A percentile compares a stretch with the other conserved stretches of the same genome.
Evolutionary conservation across 768 basidiomycete species (phyloP).

Genomic region (Podaxis sp.): DNA sequence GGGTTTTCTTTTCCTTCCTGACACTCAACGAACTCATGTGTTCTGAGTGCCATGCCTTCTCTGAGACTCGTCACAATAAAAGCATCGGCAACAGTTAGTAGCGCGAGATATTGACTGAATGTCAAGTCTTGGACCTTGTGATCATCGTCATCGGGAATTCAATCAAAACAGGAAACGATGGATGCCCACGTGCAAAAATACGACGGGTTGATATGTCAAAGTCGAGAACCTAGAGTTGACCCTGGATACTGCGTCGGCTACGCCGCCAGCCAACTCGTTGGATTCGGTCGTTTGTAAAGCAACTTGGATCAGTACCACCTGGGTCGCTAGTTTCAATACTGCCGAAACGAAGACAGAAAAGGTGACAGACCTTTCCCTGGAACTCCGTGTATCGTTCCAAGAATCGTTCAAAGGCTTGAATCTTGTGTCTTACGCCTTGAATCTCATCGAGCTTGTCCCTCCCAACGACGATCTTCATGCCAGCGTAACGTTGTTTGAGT

Average conservation of each 20-base stretch:
- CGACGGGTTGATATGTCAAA: constrained; percentile 83
- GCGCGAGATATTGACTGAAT: constrained; percentile 81
- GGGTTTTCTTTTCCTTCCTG: constrained; percentile 56
- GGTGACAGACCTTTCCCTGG: constrained; percentile 57
- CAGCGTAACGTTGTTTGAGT: constrained; percentile 78
- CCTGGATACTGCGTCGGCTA: constrained; percentile 72
- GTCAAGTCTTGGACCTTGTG: constrained; percentile 77
- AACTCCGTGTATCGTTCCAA: constrained; percentile 77
- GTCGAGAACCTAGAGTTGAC: constrained; percentile 84
- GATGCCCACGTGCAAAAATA: constrained; percentile 50
- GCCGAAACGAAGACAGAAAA: neutral
- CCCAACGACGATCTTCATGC: constrained; percentile 85
- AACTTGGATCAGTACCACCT: constrained; percentile 85
- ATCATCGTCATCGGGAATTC: neutral
- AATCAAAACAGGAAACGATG: too few relatives aligned
- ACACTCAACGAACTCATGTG: constrained; percentile 85
- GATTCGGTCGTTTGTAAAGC: constrained; percentile 79
- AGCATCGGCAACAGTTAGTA: constrained; percentile 80
- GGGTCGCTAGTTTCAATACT: neutral
- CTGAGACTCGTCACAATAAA: constrained; percentile 83
- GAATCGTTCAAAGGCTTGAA: constrained; percentile 81
- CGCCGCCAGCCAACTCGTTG: constrained; percentile 71
- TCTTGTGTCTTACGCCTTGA: constrained; percentile 82
- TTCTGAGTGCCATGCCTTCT: constrained; percentile 85
- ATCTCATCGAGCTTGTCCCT: constrained; percentile 88